phyloP scores from a whole-genome alignment of 1,284 basidiomycete species.

The Cryptococcus deneoformans region DNA sequence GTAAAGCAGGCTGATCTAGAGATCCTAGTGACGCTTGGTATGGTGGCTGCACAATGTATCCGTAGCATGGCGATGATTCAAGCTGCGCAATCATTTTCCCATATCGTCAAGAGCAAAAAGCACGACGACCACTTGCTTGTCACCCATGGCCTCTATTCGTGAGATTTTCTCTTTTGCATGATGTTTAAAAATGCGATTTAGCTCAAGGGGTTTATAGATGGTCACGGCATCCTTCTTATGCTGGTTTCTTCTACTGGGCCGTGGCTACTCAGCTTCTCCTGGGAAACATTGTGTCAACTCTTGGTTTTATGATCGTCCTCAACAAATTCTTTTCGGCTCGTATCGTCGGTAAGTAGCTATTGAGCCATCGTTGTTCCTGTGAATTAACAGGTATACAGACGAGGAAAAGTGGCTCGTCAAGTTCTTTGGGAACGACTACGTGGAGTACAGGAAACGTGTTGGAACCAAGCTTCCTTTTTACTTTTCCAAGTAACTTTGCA shows the following conservation, averaged over 20 bases:
- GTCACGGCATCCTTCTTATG: constrained; percentile 93
- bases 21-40: constrained; percentile 45
- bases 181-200: no score
- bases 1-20: constrained; percentile 5
- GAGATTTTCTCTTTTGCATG: constrained; percentile 29
- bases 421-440: constrained; percentile 81
- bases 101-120: constrained; percentile 70
- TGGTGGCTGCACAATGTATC: constrained; percentile 69
- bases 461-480: constrained; percentile 65
- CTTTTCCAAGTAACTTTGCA: constrained; percentile 1
- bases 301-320: constrained; percentile 56
- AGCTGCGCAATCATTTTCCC: constrained; percentile 89
- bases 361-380: not conserved
- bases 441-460: constrained; percentile 64
- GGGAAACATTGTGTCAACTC: constrained; percentile 70
- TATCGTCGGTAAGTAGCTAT: constrained; percentile 64
- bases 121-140: constrained; percentile 72
- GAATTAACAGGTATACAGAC: constrained; percentile 50
- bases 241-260: constrained; percentile 98
- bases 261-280: constrained; percentile 90
- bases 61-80: constrained; percentile 94
- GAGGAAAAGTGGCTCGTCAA: constrained; percentile 69
- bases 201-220: constrained; percentile 55
- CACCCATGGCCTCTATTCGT: constrained; percentile 82
- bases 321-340: constrained; percentile 84